A percentile compares a stretch with the other conserved stretches of the same genome.
Conservation (phyloP, 2,329 filamentous ascomycete species). For the Trematosphaeria pertusa region DNA sequence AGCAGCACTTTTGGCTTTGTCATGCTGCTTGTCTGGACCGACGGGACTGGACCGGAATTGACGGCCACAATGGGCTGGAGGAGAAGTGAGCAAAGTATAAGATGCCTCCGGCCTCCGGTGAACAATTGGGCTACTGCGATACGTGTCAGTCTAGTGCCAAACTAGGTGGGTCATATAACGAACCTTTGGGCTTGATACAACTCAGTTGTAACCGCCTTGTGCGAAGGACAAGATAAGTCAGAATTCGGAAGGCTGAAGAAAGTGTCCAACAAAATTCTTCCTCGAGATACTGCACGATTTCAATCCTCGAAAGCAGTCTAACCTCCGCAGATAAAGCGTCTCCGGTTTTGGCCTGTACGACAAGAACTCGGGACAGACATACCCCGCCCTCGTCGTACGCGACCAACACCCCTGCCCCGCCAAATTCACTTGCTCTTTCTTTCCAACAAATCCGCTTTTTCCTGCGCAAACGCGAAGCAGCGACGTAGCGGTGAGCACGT, state of each 20-base stretch:
- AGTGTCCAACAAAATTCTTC: background rate
- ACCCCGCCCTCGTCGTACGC: constrained; percentile 15
- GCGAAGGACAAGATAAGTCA: background rate
- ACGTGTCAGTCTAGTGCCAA: background rate
- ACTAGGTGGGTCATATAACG: background rate
- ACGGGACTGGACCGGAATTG: background rate
- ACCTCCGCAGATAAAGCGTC: constrained; percentile 2
- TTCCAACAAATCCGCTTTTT: constrained; percentile 1
- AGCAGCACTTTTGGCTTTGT: constrained; percentile 66
- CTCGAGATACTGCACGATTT: background rate
- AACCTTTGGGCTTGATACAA: no score
- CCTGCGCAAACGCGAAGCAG: constrained; percentile 1
- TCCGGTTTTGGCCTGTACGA: constrained; percentile 13
- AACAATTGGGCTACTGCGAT: background rate
- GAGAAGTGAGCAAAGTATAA: background rate
- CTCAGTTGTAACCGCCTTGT: no score
- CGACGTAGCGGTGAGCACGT: constrained; percentile 16
- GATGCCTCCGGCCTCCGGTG: background rate
- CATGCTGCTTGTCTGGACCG: constrained; percentile 33
- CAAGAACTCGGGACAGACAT: constrained; percentile 19
- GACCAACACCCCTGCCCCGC: constrained; percentile 10
- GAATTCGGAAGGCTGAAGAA: background rate
- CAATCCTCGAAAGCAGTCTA: background rate
- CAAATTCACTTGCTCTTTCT: background rate
- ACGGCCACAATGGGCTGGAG: no score